Evolutionary conservation across 2,329 filamentous ascomycete species (phyloP).

Genomic region (Cordyceps cateniannulata): DNA sequence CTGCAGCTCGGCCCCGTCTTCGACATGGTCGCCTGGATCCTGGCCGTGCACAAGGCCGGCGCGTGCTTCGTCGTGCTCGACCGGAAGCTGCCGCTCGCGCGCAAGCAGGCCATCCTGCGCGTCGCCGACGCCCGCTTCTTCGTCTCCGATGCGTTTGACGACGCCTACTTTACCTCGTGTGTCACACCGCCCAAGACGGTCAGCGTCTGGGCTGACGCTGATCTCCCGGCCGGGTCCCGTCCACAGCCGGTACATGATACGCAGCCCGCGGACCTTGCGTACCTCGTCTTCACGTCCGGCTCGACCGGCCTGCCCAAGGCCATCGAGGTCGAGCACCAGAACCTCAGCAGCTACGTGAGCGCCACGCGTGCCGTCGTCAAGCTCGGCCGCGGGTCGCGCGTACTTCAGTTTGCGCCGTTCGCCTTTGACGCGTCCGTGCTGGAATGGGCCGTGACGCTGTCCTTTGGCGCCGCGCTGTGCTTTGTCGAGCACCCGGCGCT

Average conservation of each 20-base stretch:
- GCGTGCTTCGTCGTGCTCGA: neutral
- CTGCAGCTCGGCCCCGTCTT: neutral
- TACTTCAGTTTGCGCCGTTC: slow-evolving; percentile 8
- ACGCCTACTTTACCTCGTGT: neutral
- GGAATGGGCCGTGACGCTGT: slow-evolving; percentile 7
- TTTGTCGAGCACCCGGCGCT: slow-evolving; percentile 2
- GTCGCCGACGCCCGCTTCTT: neutral
- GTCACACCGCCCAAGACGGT: neutral
- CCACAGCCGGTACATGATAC: neutral
- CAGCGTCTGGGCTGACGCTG: neutral
- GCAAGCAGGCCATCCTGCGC: slow-evolving; percentile 1
- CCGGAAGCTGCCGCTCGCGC: neutral
- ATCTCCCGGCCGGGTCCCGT: neutral
- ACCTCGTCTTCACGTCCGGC: slow-evolving; percentile 6
- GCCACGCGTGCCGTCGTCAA: neutral
- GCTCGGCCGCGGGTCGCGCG: slow-evolving; percentile 3
- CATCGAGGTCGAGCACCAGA: slow-evolving; percentile 2
- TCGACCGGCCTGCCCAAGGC: slow-evolving; percentile 9
- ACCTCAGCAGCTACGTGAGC: slow-evolving; percentile 7
- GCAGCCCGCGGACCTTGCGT: neutral
- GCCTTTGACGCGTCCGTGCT: slow-evolving; percentile 8
- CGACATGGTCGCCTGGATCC: neutral
- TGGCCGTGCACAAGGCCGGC: neutral
- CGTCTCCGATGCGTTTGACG: neutral
- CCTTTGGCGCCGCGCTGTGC: slow-evolving; percentile 2